These are phyloP conservation scores for Forsythia viridissima DNA, from an alignment of 257 asterid genomes.

Conservation along the genomic window DNA sequence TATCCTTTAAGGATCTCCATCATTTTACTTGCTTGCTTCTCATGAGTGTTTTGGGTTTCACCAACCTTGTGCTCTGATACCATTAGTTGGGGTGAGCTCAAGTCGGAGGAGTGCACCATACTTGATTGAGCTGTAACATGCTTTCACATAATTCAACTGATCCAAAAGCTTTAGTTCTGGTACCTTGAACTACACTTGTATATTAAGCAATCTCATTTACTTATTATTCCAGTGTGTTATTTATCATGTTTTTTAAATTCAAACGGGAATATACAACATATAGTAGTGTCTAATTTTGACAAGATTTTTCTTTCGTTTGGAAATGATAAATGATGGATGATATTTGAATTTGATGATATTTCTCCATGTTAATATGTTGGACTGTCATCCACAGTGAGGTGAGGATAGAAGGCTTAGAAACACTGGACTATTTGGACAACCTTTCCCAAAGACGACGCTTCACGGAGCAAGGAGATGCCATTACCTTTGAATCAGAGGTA, in stretches of 20 bases:
- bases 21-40: too few species aligned
- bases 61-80: too few species aligned
- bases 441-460: slow-evolving; percentile 74
- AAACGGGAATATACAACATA: too few species aligned
- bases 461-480: slow-evolving; percentile 95
- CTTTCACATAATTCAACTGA: not conserved
- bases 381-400: slow-evolving; percentile 61
- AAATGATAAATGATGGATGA: not conserved
- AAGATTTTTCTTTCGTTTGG: too few species aligned
- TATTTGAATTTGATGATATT: slow-evolving; percentile 1
- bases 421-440: slow-evolving; percentile 88
- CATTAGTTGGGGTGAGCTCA: too few species aligned
- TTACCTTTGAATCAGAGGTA: slow-evolving; percentile 97
- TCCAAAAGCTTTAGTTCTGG: not conserved
- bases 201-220: too few species aligned
- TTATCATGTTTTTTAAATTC: too few species aligned
- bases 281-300: too few species aligned
- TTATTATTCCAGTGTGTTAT: too few species aligned
- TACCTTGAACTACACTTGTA: not conserved
- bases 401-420: slow-evolving; percentile 90
- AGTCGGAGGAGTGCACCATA: not conserved
- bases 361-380: not conserved
- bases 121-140: too few species aligned
- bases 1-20: too few species aligned
- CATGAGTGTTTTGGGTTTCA: too few species aligned